These are phyloP conservation scores for Amanita pseudoporphyria DNA, from an alignment of 768 basidiomycete species.

Conservation along the genomic window DNA sequence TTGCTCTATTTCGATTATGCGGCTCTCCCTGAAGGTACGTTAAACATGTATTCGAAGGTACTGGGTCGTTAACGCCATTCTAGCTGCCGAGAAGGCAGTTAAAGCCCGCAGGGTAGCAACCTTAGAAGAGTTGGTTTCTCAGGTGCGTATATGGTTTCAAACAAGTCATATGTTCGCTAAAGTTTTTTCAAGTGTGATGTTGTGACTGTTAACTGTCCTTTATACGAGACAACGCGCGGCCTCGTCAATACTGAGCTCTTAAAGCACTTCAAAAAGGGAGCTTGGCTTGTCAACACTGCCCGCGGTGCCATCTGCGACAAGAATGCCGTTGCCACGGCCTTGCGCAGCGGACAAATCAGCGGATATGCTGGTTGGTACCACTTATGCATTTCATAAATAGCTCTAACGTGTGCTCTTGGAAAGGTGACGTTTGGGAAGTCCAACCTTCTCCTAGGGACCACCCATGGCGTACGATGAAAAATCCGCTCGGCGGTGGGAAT, in stretches of 20 bases:
- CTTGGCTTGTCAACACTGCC: constrained; percentile 90
- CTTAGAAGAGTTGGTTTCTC: constrained; percentile 51
- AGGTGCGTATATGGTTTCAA: constrained; percentile 13
- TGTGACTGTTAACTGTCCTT: constrained; percentile 80
- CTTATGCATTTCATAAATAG: constrained; percentile 6
- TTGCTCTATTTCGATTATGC: constrained; percentile 86
- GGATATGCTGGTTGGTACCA: constrained; percentile 37
- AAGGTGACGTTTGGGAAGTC: constrained; percentile 74
- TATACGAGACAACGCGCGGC: constrained; percentile 77
- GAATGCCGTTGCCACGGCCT: constrained; percentile 67
- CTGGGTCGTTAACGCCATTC: background rate
- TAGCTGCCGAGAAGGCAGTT: constrained; percentile 58
- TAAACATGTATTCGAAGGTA: background rate
- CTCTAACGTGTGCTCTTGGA: constrained; percentile 17
- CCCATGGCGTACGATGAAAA: constrained; percentile 76
- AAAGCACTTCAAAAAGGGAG: constrained; percentile 84
- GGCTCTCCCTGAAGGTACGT: constrained; percentile 51
- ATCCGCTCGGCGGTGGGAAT: constrained; percentile 77
- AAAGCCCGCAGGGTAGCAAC: constrained; percentile 68
- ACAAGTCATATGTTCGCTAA: background rate
- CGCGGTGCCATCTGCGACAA: constrained; percentile 88
- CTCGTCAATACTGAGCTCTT: constrained; percentile 77
- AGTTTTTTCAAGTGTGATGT: constrained; percentile 48
- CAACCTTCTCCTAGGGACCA: constrained; percentile 86
- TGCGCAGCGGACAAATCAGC: constrained; percentile 65